Base-by-base conservation (phyloP, 768 basidiomycete species). In the Lyophyllum shimeji region DNA sequence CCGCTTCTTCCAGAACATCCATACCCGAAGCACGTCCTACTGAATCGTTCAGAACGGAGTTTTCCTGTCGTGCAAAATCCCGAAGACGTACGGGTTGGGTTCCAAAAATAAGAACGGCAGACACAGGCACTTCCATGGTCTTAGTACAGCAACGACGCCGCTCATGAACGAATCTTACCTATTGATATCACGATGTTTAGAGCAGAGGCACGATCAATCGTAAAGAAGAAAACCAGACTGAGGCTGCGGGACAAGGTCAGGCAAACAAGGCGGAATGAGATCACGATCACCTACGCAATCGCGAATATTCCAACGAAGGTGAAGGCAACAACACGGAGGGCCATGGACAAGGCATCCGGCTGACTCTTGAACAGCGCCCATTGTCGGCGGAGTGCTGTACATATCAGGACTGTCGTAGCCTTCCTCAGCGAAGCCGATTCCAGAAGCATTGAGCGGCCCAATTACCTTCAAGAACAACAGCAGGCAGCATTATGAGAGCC, bases 201-300 rank as follows among this genome's bases (percentile, higher is more conserved):
- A 5, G 31, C 58, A 7, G 62, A 49, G 12, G 63, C 65, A 24
- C 65, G 67, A 27, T 50, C 42, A 12, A 58, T 45, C 21, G 50
- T 58, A 53, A 68, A 64, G 33, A 68, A 65, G 50, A 68, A 62
- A 31, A 68, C 31, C 11, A 53, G 50, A 48, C 67, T 66, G 7
- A 67, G 40, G n/a, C 67, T 68, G 45, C 15, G 34, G 17, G 24
- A 50, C 3, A 27, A 20, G 18, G 24, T 40, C 25, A 44, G 29
- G 56, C 27, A 46, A 40, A 24, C 4, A 17, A 21, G 37, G 33
- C 2, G 15, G 20, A 13, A 6, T 23, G 1, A 8, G 21, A 21
- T 23, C 29, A 20, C 18, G n/a, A 6, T 15, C 15, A 60, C 66
- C 50, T 51, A 68, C 67, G 43, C 40, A 42, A 66, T 60, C 24